Conservation (phyloP, 1,284 basidiomycete species). For the Boletus hoseneyae region DNA sequence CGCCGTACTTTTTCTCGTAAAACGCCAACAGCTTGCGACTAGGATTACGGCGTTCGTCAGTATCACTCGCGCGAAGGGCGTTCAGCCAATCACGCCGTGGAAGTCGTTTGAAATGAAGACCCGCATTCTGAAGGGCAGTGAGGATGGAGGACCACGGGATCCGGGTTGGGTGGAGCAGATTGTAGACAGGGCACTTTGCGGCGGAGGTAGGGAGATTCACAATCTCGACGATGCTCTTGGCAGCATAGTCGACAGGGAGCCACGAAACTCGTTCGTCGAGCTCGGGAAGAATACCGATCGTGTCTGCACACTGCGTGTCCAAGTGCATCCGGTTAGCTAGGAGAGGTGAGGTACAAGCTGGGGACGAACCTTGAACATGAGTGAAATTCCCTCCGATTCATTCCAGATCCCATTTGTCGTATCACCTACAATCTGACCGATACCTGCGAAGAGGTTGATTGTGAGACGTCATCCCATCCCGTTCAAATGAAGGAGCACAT, state of each 20-base stretch:
- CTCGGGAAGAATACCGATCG: too few species aligned
- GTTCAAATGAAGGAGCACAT: neutral
- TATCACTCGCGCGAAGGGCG: conserved; percentile 37
- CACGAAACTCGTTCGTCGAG: too few species aligned
- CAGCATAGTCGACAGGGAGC: too few species aligned
- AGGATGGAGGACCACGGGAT: conserved; percentile 45
- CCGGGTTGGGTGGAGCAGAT: conserved; percentile 44
- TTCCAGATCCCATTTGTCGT: conserved; percentile 55
- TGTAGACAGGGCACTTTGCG: conserved; percentile 38
- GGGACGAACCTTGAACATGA: conserved; percentile 28
- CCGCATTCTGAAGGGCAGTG: conserved; percentile 37
- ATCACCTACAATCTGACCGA: conserved; percentile 55
- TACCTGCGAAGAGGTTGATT: conserved; percentile 27
- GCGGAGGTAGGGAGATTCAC: too few species aligned
- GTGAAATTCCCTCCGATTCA: conserved; percentile 49
- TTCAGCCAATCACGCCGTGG: conserved; percentile 21
- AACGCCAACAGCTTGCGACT: conserved; percentile 47
- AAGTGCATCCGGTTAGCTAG: too few species aligned
- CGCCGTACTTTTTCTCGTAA: conserved; percentile 35
- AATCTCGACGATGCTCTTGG: too few species aligned
- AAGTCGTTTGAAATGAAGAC: conserved; percentile 45
- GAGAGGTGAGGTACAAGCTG: neutral
- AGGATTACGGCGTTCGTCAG: conserved; percentile 45
- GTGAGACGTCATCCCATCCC: neutral
- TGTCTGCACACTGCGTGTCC: too few species aligned